A percentile compares a stretch with the other conserved stretches of the same genome.
Conservation (phyloP, 2,329 filamentous ascomycete genomes). For the Proliferodiscus dingleyae region DNA sequence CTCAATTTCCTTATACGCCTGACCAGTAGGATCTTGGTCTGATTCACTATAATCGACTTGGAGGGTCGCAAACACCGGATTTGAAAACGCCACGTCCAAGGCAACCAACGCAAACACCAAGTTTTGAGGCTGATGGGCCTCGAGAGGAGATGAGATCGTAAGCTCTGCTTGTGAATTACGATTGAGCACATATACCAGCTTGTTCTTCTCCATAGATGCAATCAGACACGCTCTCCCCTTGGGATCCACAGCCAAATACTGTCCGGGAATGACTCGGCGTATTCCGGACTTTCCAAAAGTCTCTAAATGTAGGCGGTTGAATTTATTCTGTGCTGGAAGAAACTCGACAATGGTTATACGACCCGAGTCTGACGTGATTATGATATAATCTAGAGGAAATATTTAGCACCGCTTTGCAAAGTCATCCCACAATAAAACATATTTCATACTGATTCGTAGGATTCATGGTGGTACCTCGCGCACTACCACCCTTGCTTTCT, state of each 20-base stretch:
- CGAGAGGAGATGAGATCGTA: conserved; percentile 93
- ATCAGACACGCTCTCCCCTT: conserved; percentile 94
- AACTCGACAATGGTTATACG: conserved; percentile 94
- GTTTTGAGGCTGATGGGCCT: conserved; percentile 90
- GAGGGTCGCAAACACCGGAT: conserved; percentile 90
- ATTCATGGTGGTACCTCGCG: conserved; percentile 30
- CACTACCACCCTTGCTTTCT: conserved; percentile 56
- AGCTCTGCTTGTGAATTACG: conserved; percentile 91
- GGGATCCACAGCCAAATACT: conserved; percentile 92
- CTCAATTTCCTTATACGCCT: conserved; percentile 75
- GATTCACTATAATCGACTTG: conserved; percentile 90
- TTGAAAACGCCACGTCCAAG: conserved; percentile 93
- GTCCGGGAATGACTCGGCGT: conserved; percentile 86
- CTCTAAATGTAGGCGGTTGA: conserved; percentile 86
- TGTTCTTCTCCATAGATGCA: conserved; percentile 96
- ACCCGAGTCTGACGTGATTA: conserved; percentile 91
- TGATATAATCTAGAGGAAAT: conserved; percentile 73
- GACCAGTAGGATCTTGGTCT: conserved; percentile 84
- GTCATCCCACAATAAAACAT: not conserved
- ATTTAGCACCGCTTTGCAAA: conserved; percentile 25
- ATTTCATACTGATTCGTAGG: conserved; percentile 16
- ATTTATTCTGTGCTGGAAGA: conserved; percentile 76
- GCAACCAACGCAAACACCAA: conserved; percentile 84
- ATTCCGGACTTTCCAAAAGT: conserved; percentile 98
- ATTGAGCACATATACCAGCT: conserved; percentile 97